Percentiles rank a stretch among this genome's conserved stretches.
These are phyloP conservation scores for Musa troglodytarum DNA, from an alignment of 176 grass and related monocot genomes.

Conservation along the genomic window DNA sequence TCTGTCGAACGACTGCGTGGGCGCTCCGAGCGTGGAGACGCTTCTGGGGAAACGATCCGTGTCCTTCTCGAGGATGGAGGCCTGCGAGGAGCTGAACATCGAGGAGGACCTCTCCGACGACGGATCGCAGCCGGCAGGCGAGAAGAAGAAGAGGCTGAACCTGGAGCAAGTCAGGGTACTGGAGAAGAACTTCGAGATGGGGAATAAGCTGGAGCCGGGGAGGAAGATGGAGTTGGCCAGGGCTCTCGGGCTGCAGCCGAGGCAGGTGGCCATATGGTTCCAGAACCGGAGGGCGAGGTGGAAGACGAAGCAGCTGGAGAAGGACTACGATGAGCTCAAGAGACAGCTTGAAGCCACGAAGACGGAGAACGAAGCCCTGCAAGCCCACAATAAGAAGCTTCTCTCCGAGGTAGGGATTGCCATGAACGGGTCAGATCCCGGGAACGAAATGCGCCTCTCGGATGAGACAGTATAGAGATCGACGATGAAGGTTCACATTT, in stretches of 20 bases:
- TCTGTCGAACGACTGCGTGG: not conserved
- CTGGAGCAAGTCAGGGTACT: not conserved
- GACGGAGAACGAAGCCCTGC: not conserved
- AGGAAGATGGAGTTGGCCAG: not conserved
- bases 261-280: constrained; percentile 2
- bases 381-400: not conserved
- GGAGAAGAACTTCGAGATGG: constrained; percentile 5
- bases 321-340: constrained; percentile 3
- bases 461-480: no score
- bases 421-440: no score
- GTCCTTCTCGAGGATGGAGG: not conserved
- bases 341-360: not conserved
- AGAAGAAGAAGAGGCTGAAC: not conserved
- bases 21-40: not conserved
- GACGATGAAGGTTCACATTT: no score
- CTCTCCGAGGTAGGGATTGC: not conserved
- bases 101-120: not conserved
- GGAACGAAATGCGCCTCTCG: not conserved
- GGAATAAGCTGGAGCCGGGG: constrained; percentile 3
- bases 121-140: not conserved
- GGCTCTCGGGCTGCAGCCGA: not conserved
- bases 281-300: not conserved
- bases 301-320: constrained; percentile 1
- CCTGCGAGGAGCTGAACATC: not conserved
- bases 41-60: not conserved